Percentiles rank a stretch among this genome's conserved stretches.
These are phyloP conservation scores for Penicillium odoratum DNA, from an alignment of 495 filamentous ascomycete genomes.

Conservation along the genomic window DNA sequence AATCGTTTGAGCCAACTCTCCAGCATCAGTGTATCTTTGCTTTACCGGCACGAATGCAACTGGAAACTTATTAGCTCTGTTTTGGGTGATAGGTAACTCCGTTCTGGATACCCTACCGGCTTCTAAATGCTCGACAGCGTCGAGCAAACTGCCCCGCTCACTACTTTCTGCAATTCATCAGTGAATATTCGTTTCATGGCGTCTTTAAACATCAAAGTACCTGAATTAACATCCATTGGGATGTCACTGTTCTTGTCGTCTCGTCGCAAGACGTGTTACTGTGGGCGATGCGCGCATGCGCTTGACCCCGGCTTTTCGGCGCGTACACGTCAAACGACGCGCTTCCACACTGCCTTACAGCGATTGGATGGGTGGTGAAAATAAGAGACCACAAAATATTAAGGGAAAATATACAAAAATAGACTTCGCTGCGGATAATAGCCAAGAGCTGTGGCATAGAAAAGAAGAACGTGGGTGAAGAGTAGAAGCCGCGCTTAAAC, in stretches of 20 bases:
- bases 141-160: constrained; percentile 30
- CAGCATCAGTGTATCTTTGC: constrained; percentile 45
- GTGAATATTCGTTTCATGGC: neutral
- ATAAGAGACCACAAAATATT: neutral
- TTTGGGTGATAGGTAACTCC: neutral
- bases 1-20: constrained; percentile 40
- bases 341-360: neutral
- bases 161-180: constrained; percentile 6
- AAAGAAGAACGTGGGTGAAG: constrained; percentile 18
- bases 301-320: neutral
- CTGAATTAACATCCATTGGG: neutral
- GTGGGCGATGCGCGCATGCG: neutral
- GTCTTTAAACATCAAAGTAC: neutral
- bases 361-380: neutral
- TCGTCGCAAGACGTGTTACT: neutral
- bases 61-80: constrained; percentile 18
- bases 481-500: constrained; percentile 18
- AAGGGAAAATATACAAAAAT: neutral
- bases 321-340: constrained; percentile 9
- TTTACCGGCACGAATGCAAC: constrained; percentile 44
- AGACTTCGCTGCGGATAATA: neutral
- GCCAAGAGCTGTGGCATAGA: constrained; percentile 11
- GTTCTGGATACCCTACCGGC: constrained; percentile 32
- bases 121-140: constrained; percentile 46
- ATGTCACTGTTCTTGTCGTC: neutral